Base-by-base conservation (phyloP, 805 yeast genomes). In the Candida nitratophila region DNA sequence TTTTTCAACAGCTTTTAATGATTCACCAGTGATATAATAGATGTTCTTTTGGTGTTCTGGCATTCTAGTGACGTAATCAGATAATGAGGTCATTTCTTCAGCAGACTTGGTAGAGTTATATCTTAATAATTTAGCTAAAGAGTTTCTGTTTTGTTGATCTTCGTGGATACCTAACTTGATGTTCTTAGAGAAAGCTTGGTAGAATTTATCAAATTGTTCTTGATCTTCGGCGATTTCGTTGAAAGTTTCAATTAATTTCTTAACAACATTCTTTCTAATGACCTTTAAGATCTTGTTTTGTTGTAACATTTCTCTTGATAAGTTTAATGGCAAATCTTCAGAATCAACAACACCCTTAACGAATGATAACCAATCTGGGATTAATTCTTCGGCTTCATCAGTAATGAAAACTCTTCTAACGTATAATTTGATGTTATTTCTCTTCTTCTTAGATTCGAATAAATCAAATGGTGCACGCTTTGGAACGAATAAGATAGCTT, bases 281-380 rank as follows among this genome's bases (percentile, higher is more conserved):
- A 93, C 99, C 86, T 93, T 93, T 75, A 93, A 81, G 72, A 93
- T 93, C 87, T 93, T 93, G 88, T 93, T 93, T 77, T 93, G 99
- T 77, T 93, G 99, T 68, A 93, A 81, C 86, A 95, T 86, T 77
- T 93, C 99, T 86, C 99, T 91, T 61, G 99, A 93, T 76, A 93
- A 81, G 91, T 93, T 93, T 73, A 93, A 84, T 72, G 99, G 99
- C 72, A 93, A 79, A 74, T 93, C 99, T 78, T 93, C 98, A 59
- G 97, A 88, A 77, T 93, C 99, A 53, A 93, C 99, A 71, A 93
- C 99, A 83, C 99, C 99, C 76, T 78, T 90, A 63, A 93, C 87
- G 71, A 93, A 93, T 45, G 89, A 76, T 68, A 93, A 81, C 99
- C 99, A 93, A 71, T 93, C 98, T 68, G 99, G 99, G 56, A 93